A percentile compares a stretch with the other conserved stretches of the same genome.
phyloP scores from a whole-genome alignment of 208 protist species.

The Leishmania guyanensis region DNA sequence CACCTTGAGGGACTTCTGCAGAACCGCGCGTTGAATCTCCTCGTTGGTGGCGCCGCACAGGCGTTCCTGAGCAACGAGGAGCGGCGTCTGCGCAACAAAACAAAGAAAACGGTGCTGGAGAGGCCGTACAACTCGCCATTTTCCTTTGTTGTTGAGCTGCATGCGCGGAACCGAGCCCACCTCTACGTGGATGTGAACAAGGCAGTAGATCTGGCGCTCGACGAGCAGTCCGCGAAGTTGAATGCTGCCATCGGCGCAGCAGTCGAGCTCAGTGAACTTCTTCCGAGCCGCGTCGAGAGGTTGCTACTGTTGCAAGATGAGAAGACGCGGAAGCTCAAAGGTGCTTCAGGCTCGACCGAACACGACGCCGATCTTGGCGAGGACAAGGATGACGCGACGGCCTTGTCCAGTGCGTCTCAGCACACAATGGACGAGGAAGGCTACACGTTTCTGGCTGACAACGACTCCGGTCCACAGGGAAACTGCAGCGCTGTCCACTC shows the following conservation, averaged over 20 bases:
- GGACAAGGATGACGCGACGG: background rate
- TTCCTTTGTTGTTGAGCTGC: constrained; percentile 80
- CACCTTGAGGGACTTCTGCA: constrained; percentile 74
- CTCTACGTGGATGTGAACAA: constrained; percentile 85
- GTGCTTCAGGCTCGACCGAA: background rate
- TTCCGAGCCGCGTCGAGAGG: constrained; percentile 39
- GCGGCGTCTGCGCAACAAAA: constrained; percentile 68
- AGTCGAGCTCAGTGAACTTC: constrained; percentile 37
- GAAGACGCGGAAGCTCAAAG: background rate
- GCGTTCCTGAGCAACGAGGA: constrained; percentile 92
- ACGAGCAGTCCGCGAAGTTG: constrained; percentile 57
- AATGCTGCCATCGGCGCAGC: constrained; percentile 51
- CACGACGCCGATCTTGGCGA: background rate
- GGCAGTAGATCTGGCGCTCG: constrained; percentile 83
- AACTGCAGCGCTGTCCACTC: background rate
- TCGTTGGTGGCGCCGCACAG: constrained; percentile 89
- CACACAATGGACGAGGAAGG: constrained; percentile 27
- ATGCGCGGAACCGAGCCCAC: constrained; percentile 47
- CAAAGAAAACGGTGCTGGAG: constrained; percentile 89
- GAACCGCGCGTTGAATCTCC: constrained; percentile 83
- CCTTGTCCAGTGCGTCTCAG: background rate
- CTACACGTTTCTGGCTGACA: constrained; percentile 9
- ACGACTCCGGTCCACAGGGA: background rate
- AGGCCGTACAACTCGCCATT: constrained; percentile 78
- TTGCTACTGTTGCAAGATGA: constrained; percentile 28